phyloP scores from a whole-genome alignment of 2,329 filamentous ascomycete genomes.

The Pseudocercospora ulei region DNA sequence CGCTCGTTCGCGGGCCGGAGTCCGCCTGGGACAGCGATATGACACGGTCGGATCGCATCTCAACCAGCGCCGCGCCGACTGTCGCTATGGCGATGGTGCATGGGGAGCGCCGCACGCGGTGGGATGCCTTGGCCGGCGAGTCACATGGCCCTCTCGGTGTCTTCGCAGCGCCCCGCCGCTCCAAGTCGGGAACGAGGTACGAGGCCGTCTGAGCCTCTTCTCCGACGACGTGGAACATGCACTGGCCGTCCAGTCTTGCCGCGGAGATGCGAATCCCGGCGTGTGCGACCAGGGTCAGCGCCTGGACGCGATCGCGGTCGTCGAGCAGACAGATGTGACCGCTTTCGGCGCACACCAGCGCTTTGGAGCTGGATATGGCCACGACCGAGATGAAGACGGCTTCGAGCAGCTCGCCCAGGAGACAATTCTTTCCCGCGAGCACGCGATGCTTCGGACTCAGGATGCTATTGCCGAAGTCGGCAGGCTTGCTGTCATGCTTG shows the following conservation, averaged over 20 bases:
- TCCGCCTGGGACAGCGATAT: constrained; percentile 20
- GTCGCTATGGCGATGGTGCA: constrained; percentile 34
- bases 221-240: constrained; percentile 58
- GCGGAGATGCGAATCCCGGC: constrained; percentile 60
- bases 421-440: constrained; percentile 73
- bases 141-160: constrained; percentile 20
- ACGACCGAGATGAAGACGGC: constrained; percentile 72
- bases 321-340: constrained; percentile 86
- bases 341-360: constrained; percentile 75
- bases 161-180: constrained; percentile 25
- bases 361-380: constrained; percentile 59
- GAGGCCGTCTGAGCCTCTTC: constrained; percentile 50
- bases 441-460: constrained; percentile 51
- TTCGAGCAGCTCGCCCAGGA: constrained; percentile 73
- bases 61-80: constrained; percentile 31
- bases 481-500: constrained; percentile 30
- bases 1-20: constrained; percentile 3
- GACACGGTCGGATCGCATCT: constrained; percentile 25
- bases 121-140: constrained; percentile 17
- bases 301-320: constrained; percentile 61
- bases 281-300: constrained; percentile 56
- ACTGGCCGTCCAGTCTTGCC: constrained; percentile 50
- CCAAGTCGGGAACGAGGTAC: constrained; percentile 36
- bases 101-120: constrained; percentile 1
- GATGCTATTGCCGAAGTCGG: constrained; percentile 33